A percentile compares a stretch with the other conserved stretches of the same genome.
Evolutionary conservation across 352 stramenopile genomes (phyloP).

Genomic region (Phytophthora capsici): DNA sequence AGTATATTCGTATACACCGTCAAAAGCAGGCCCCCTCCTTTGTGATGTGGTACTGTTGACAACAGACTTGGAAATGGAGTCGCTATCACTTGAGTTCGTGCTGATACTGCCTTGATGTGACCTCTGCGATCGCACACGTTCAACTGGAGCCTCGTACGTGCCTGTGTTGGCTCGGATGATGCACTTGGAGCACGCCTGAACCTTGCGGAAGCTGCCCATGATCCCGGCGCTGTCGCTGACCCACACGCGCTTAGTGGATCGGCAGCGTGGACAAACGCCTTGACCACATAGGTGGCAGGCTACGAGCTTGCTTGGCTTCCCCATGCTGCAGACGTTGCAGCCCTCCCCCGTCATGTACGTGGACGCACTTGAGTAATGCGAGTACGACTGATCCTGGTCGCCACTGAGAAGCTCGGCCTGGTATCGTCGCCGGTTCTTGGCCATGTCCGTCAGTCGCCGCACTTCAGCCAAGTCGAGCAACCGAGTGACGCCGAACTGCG

Average conservation of each 20-base stretch:
- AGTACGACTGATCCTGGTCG: slow-evolving; percentile 14
- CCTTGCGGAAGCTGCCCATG: slow-evolving; percentile 50
- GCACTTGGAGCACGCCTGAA: slow-evolving; percentile 49
- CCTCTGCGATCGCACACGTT: slow-evolving; percentile 26
- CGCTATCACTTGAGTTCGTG: slow-evolving; percentile 19
- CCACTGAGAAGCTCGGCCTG: slow-evolving; percentile 12
- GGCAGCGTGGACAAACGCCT: slow-evolving; percentile 39
- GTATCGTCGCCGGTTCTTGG: slow-evolving; percentile 26
- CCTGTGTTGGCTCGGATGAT: slow-evolving; percentile 45
- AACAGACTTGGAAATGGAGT: slow-evolving; percentile 3
- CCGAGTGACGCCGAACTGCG: slow-evolving; percentile 50
- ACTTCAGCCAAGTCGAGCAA: slow-evolving; percentile 58
- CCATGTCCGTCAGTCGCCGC: slow-evolving; percentile 51
- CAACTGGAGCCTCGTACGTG: slow-evolving; percentile 20
- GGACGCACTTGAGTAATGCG: slow-evolving; percentile 15
- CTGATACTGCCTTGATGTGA: slow-evolving; percentile 25
- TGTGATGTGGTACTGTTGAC: background rate
- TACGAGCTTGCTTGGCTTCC: slow-evolving; percentile 26
- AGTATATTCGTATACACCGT: slow-evolving; percentile 16
- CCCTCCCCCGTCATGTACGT: slow-evolving; percentile 7
- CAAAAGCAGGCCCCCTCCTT: slow-evolving; percentile 1
- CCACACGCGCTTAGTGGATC: slow-evolving; percentile 48
- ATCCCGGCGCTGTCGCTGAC: slow-evolving; percentile 37
- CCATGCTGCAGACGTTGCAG: slow-evolving; percentile 32
- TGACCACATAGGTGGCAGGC: slow-evolving; percentile 37